phyloP scores from a whole-genome alignment of 2,329 filamentous ascomycete genomes.

The Phialophora chinensis region DNA sequence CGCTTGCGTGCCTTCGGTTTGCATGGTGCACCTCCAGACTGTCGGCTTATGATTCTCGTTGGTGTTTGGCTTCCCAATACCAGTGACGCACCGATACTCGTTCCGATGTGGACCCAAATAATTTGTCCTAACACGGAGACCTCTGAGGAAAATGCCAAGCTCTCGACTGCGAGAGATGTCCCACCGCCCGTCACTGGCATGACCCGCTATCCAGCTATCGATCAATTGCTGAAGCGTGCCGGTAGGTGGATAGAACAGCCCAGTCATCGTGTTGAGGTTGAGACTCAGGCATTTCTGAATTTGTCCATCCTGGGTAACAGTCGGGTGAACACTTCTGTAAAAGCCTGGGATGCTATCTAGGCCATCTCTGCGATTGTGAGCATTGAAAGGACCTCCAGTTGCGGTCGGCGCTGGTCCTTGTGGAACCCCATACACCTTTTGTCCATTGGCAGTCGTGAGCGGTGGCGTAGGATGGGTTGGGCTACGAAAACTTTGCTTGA shows the following conservation, averaged over 20 bases:
- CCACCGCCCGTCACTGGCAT: neutral
- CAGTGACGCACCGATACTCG: neutral
- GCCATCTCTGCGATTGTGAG: neutral
- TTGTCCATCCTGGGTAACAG: neutral
- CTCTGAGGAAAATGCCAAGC: constrained; percentile 17
- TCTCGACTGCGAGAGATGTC: neutral
- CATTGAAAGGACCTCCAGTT: neutral
- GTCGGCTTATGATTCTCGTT: neutral
- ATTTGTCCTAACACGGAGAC: constrained; percentile 21
- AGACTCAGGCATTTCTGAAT: constrained; percentile 4
- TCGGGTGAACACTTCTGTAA: constrained; percentile 21
- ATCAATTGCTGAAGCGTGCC: constrained; percentile 25
- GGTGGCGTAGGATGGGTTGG: neutral
- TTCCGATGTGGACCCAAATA: neutral
- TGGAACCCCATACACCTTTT: constrained; percentile 23
- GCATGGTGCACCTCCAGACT: neutral
- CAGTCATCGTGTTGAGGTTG: constrained; percentile 29
- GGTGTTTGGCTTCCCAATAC: neutral
- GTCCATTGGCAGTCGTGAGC: constrained; percentile 15
- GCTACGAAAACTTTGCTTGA: constrained; percentile 9
- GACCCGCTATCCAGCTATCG: neutral
- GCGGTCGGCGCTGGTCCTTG: neutral
- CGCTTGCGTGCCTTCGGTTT: neutral
- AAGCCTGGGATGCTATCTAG: constrained; percentile 19
- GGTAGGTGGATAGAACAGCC: constrained; percentile 19